Base-by-base conservation (phyloP, 2,329 filamentous ascomycete genomes). In the Penicillium expansum region DNA sequence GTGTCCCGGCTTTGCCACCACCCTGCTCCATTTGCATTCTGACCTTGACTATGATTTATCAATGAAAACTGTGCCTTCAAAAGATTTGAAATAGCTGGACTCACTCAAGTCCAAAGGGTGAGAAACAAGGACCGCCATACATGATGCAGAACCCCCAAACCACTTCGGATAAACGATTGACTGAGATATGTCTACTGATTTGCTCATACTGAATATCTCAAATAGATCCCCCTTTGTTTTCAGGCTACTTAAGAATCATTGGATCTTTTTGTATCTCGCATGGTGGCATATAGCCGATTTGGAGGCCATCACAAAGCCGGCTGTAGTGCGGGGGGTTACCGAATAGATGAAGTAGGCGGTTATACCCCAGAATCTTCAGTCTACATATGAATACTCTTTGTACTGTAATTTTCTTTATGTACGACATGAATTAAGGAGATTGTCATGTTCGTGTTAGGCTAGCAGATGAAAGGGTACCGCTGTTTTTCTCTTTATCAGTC, bases 71-170 rank as follows among this genome's bases (percentile, higher is more conserved):
- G 27, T 13, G 47, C 8, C 5, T 29, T 32, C 20, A 9, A 9
- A 29, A 27, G 18, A 22, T 22, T n/a, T 41, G 5, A 3, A 3
- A 5, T 13, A 22, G 37, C n/a, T n/a, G 8, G 10, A n/a, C 63
- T 45, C 56, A 66, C 66, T 60, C 18, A 67, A 39, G 50, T 69
- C 63, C 56, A 68, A 58, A 14, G 64, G 64, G 54, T 68, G 67
- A 3, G 67, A 68, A 27, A 69, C 59, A 48, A 63, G 52, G 9
- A 66, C 65, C 13, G 65, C 67, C 62, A 67, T 67, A 35, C 65
- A 68, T 52, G 67, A 69, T n/a, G 67, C 66, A n/a, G 66, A 69
- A 5, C 58, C 62, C 18, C 62, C 62, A 20, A 63, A 64, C 62
- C 62, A 64, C 51, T 60, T 60, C 2, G 61, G 61, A 16, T 64